Base-by-base conservation (phyloP, 2,329 filamentous ascomycete genomes). In the Ambrosiella beaveri region DNA sequence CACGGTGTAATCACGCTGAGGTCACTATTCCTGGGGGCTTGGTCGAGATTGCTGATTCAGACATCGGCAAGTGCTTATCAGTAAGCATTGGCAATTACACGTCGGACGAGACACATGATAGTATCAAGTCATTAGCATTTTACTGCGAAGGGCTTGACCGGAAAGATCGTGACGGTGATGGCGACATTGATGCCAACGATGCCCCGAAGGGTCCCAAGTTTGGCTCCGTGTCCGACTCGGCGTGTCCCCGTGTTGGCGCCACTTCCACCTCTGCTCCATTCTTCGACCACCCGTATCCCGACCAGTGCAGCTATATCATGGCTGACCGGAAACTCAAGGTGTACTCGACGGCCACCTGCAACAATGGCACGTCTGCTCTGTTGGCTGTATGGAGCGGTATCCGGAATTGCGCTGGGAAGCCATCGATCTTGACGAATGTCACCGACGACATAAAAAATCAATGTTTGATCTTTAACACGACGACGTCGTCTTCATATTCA, bases 321-420 rank as follows among this genome's bases (percentile, higher is more conserved):
- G 54, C 54, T 8, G 55, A 57, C n/a, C 56, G 57, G 40, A 59
- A 58, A 50, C 59, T 61, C 7, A 57, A 57, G 17, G 60, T 62
- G 9, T 62, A 56, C 55, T 54, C 38, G 12, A 9, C 57, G 7
- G 61, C 61, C 7, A 59, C 56, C 1, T 62, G 61, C 38, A 53
- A 38, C 45, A 57, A 62, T 15, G 55, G n/a, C 4, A 64, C 62
- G 19, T 65, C 64, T 1, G 66, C 64, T 0, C 62, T 59, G 47
- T 51, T 68, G 5, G 60, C 64, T 27, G 58, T 65, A n/a, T 66
- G 66, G 47, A 83, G 84, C 4, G 74, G 82, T 64, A 76, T 73
- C 66, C 70, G 81, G 54, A 71, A 78, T 5, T 85, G 86, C 68
- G 88, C 86, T 71, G 87, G 80, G 69, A 74, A 84, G 62, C 82